Conservation (phyloP, 23 red algal species). For the Gracilaria gracilis region DNA sequence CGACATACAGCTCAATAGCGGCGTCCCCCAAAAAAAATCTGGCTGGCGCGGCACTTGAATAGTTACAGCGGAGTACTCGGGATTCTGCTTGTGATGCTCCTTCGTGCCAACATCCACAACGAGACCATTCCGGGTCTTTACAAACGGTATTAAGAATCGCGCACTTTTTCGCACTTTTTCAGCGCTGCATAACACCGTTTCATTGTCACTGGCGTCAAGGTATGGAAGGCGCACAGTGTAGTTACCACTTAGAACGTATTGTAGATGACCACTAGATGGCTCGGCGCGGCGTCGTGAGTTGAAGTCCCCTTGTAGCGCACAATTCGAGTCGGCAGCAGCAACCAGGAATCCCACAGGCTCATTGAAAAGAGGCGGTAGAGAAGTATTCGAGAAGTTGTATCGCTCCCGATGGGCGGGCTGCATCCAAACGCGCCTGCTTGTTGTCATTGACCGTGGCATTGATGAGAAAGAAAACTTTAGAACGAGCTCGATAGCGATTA, state of each 20-base stretch:
- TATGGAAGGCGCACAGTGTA: neutral
- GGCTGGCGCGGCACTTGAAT: too few species aligned
- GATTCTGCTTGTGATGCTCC: too few species aligned
- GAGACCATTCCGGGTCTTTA: too few species aligned
- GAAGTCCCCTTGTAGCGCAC: neutral
- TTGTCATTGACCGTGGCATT: neutral
- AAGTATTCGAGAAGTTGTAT: neutral
- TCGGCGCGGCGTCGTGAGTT: neutral
- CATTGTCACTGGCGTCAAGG: neutral
- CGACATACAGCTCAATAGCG: neutral
- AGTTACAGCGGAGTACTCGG: too few species aligned
- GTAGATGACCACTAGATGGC: neutral
- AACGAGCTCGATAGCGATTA: neutral
- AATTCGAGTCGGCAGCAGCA: neutral
- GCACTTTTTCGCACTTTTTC: neutral
- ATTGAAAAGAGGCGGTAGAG: neutral
- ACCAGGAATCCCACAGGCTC: neutral
- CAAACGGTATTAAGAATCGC: neutral
- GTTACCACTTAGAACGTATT: neutral
- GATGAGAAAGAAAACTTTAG: neutral
- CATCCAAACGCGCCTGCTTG: neutral
- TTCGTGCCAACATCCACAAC: too few species aligned
- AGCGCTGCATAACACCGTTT: neutral
- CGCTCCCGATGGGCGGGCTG: neutral
- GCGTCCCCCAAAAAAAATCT: too few species aligned